Evolutionary conservation across 441 rosid genomes (phyloP).

Genomic region (Populus hybrid): DNA sequence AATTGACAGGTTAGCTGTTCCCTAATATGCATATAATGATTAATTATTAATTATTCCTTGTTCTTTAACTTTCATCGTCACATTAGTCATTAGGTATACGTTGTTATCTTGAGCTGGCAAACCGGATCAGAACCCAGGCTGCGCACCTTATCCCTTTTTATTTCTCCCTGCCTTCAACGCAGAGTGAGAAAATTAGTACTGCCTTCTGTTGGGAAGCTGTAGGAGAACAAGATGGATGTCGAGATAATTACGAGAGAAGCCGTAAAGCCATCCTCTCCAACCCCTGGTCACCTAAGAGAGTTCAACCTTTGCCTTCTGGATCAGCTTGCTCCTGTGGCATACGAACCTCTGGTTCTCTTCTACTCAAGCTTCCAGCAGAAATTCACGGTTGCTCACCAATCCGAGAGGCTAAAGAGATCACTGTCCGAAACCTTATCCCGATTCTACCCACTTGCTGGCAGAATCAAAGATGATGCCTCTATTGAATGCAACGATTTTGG

Average conservation of each 20-base stretch:
- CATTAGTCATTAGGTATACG: neutral
- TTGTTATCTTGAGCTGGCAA: neutral
- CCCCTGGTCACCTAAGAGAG: conserved; percentile 8
- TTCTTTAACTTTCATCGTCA: neutral
- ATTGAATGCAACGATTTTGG: conserved; percentile 48
- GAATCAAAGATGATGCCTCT: conserved; percentile 30
- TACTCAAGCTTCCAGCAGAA: neutral
- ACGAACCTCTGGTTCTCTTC: conserved; percentile 25
- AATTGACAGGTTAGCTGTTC: no score
- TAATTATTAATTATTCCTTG: neutral
- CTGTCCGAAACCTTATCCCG: conserved; percentile 25
- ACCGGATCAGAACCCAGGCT: neutral
- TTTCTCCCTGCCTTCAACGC: neutral
- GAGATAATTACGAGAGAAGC: conserved; percentile 19
- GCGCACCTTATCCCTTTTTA: neutral
- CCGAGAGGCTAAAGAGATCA: conserved; percentile 24
- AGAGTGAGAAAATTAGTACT: neutral
- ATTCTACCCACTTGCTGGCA: conserved; percentile 44
- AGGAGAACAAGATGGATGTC: neutral
- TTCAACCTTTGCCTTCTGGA: conserved; percentile 29
- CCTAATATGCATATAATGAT: no score
- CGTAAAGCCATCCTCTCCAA: conserved; percentile 32
- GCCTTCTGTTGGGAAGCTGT: neutral
- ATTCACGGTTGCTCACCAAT: neutral
- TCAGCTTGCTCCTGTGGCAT: conserved; percentile 22